Base-by-base conservation (phyloP, 2,329 filamentous ascomycete genomes). In the Xylariaceae sp. region DNA sequence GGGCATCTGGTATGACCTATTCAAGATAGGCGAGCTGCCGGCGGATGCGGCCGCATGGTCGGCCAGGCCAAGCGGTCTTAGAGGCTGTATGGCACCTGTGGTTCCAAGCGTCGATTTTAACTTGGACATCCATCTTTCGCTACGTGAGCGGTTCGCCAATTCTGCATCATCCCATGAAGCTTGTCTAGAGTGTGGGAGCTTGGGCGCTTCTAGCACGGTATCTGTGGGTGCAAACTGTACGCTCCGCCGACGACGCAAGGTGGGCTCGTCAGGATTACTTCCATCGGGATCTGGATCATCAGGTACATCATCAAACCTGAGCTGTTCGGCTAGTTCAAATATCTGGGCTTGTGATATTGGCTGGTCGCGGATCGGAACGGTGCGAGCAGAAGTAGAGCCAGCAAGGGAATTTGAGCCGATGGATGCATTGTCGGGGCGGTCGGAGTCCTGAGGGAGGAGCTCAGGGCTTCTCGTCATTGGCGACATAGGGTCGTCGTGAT, bases 101-200 rank as follows among this genome's bases (percentile, higher is more conserved):
- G 80, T 82, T 18, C 89, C 84, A 57, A 95, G 77, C 2, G 89
- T 87, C 10, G 69, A 71, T 71, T 89, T 91, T 63, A 96, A 74
- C 72, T 88, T 92, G 15, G 87, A 87, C 74, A 96, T 90, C 64
- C 95, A 81, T 23, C 88, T 87, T 18, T 83, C 82, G 57, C 82
- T 78, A 61, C 81, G 80, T 18, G 82, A 82, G 73, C 86, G 87
- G 58, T 76, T 77, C 11, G 78, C 73, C 7, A 77, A 75, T 44
- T 89, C 88, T n/a, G 75, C 79, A 55, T 88, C 86, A 51, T 88
- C 85, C 76, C 82, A 82, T 3, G 88, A 90, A 39, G 83, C 81
- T 49, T 87, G 81, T 60, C 86, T 80, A 37, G 81, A 83, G 64
- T 86, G 83, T 17, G 77, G 72, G 17, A 73, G 65, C 6, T 56